These are phyloP conservation scores for Sphenostylis stenocarpa DNA, from an alignment of 306 rosid species.

Conservation along the genomic window DNA sequence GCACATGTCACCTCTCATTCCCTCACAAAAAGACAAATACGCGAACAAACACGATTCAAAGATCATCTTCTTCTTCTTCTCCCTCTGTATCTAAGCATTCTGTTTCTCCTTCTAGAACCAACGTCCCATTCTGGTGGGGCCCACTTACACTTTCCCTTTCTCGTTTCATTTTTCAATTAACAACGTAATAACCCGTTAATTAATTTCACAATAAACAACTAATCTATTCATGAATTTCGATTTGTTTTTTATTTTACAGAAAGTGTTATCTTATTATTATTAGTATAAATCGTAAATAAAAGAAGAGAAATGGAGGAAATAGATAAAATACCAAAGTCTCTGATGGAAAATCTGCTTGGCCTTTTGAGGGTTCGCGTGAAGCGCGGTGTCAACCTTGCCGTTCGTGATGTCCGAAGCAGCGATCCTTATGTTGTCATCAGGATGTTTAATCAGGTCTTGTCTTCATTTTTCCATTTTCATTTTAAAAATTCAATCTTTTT, in stretches of 20 bases:
- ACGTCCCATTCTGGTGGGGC: neutral
- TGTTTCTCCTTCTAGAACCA: neutral
- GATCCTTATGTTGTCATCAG: conserved; percentile 82
- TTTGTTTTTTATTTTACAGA: neutral
- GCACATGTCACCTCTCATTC: neutral
- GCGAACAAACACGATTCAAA: neutral
- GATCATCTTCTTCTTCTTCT: neutral
- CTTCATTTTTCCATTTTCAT: neutral
- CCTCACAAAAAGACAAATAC: neutral
- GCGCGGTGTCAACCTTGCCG: conserved; percentile 96
- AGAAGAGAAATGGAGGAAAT: neutral
- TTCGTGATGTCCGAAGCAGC: conserved; percentile 93
- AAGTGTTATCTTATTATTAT: neutral
- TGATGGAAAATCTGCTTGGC: conserved; percentile 74
- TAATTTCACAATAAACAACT: neutral
- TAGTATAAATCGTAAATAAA: neutral
- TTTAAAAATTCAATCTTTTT: conserved; percentile 16
- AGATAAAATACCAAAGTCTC: conserved; percentile 7
- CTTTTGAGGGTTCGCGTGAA: conserved; percentile 77
- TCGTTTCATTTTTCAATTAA: neutral
- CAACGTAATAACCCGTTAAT: neutral
- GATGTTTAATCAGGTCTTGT: conserved; percentile 76
- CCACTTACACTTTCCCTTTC: neutral
- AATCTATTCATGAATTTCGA: neutral
- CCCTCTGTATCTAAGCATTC: neutral